Base-by-base conservation (phyloP, 345 rosid species). In the Crucihimalaya himalaica region DNA sequence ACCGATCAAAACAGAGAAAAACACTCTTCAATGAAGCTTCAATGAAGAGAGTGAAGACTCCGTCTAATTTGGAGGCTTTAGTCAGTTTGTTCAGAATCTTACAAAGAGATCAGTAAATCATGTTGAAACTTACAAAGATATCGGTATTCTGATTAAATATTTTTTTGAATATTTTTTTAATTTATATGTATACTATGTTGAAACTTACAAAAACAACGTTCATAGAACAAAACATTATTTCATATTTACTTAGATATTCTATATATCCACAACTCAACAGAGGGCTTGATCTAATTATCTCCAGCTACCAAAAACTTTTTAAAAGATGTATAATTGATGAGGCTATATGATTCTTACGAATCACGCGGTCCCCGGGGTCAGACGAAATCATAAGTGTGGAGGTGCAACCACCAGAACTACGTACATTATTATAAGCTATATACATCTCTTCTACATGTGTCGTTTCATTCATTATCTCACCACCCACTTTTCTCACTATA, bases 401-500 rank as follows among this genome's bases (percentile, higher is more conserved):
- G 56, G 64, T 62, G 60, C 67, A 74, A 66, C 72, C 45, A 74
- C 78, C 60, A 15, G 29, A 34, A 37, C 59, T 18, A 66, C 32
- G 32, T 55, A 54, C 39, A 54, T 46, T 32, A 46, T 54, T 56
- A 50, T 60, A 40, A 62, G n/a, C 37, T 28, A 71, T 29, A 27
- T 43, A 72, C 64, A 72, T 53, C 34, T 73, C 51, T 55, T 56
- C 58, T 73, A 66, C 67, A 74, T 74, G 60, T 67, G 54, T 25
- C 19, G 46, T 48, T 58, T 58, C 72, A 66, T 74, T 66, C 58
- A 66, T 37, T 60, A 66, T 61, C 43, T 58, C 20, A 35, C 60
- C 59, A 74, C 32, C 68, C 3, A 74, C 78, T 48, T 56, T 66
- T 74, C 28, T 58, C 39, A 43, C 56, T 63, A n/a, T 9, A 8